These are phyloP conservation scores for Spergularia azorica DNA, from an alignment of 179 eudicot genomes.

Conservation along the genomic window DNA sequence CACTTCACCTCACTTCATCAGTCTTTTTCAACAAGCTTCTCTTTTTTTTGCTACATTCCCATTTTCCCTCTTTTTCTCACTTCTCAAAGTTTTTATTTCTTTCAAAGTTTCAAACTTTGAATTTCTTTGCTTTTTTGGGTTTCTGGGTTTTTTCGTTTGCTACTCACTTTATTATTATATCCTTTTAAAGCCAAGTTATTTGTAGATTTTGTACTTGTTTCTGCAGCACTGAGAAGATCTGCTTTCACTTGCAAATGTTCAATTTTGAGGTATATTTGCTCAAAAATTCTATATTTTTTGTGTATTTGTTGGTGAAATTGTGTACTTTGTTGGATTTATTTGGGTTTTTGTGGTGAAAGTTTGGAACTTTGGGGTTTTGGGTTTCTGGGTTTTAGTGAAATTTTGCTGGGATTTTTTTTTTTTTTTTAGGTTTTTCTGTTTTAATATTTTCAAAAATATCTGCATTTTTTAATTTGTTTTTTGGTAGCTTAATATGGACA, in stretches of 20 bases:
- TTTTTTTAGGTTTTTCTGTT: too few relatives aligned
- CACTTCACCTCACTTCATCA: conserved; percentile 6
- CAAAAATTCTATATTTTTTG: not conserved
- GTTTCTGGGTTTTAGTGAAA: conserved; percentile 5
- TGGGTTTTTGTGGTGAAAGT: conserved; percentile 12
- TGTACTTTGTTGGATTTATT: conserved; percentile 7
- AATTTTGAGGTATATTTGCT: conserved; percentile 26
- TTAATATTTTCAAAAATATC: not conserved
- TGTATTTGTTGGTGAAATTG: not conserved
- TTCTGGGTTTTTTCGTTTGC: not conserved
- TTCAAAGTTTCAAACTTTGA: conserved; percentile 33
- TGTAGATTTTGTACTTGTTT: conserved; percentile 14
- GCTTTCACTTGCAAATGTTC: conserved; percentile 16
- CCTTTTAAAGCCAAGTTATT: not conserved
- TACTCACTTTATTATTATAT: not conserved
- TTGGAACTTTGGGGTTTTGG: not conserved
- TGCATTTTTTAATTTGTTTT: not conserved
- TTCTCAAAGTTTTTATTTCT: conserved; percentile 5
- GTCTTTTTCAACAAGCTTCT: conserved; percentile 27
- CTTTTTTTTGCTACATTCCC: conserved; percentile 22
- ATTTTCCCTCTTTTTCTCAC: not conserved
- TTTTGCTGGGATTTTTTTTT: not conserved
- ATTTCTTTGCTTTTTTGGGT: not conserved
- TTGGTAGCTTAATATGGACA: too few relatives aligned
- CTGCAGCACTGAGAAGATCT: conserved; percentile 25